Percentiles rank a stretch among this genome's conserved stretches.
These are phyloP conservation scores for Myriosclerotinia curreyana DNA, from an alignment of 2,329 filamentous ascomycete genomes.

Conservation along the genomic window DNA sequence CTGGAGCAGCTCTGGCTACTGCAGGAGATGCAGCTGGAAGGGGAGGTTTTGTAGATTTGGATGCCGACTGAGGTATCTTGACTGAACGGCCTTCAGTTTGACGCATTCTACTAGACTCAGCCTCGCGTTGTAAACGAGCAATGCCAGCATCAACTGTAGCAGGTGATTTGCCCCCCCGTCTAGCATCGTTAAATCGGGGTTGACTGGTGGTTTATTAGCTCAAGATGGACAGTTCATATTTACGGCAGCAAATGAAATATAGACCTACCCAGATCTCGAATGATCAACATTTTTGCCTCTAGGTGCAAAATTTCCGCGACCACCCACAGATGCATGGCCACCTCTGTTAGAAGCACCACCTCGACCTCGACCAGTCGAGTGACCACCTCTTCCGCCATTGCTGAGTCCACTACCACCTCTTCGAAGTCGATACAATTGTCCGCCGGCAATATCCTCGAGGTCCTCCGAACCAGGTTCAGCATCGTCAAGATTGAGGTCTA, in stretches of 20 bases:
- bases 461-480: constrained; percentile 26
- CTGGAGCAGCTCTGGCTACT: background rate
- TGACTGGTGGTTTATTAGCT: constrained; percentile 7
- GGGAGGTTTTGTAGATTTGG: background rate
- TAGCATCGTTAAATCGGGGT: constrained; percentile 12
- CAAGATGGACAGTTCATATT: background rate
- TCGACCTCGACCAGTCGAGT: constrained; percentile 1
- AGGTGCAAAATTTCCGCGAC: background rate
- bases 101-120: background rate
- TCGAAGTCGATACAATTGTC: constrained; percentile 35
- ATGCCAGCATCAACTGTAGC: constrained; percentile 14
- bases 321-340: constrained; percentile 1
- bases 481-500: constrained; percentile 29
- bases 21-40: background rate
- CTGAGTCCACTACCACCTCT: constrained; percentile 20
- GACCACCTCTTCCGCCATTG: constrained; percentile 22
- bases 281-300: background rate
- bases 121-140: constrained; percentile 15
- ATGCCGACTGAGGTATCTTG: background rate
- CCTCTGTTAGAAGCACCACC: constrained; percentile 15
- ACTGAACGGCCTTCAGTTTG: constrained; percentile 5
- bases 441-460: constrained; percentile 34
- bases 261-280: constrained; percentile 5
- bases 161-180: background rate
- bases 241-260: background rate